Base-by-base conservation (phyloP, 331 rosid species). In the Rhamnella rubrinervis region DNA sequence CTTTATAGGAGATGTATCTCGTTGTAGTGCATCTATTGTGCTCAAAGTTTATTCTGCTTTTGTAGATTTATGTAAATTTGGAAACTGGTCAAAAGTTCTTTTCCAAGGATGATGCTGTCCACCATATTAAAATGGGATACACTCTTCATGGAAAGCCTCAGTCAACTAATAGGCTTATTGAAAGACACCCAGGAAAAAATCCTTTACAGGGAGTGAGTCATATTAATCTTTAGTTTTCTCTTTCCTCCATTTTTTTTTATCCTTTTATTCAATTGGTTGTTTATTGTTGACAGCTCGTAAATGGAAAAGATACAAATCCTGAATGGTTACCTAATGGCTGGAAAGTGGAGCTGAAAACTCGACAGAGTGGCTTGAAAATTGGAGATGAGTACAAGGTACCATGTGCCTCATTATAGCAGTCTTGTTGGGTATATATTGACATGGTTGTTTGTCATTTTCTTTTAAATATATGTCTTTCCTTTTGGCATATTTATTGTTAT, bases 311-410 rank as follows among this genome's bases (percentile, higher is more conserved):
- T 35, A 89, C 83, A 72, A 78, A 8, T 70, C 95, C 96, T 39
- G 85, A 83, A 59, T 93, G 98, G 98, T 91, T 93, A 74, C 98
- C 98, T 67, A 81, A 82, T 12, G 95, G 87, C 67, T 93, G 98
- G 98, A 79, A 74, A 50, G 62, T 93, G 66, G 90, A 80, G 77
- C 21, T 85, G 71, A 87, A 73, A 85, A 85, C 73, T 19, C 88
- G 98, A 55, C 77, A 89, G 65, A 85, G 95, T 83, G 98, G 98
- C 59, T 5, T 63, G 28, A 26, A 58, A 10, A 71, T 23, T 77
- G 98, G 98, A 84, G 66, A 77, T 59, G 74, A 61, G 55, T 93
- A 93, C 78, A 93, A 91, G 95, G 98, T 93, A 78, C 56, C 39
- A 6, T 46, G 59, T 68, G 53, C 57, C 40, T 18, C 25, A 38